Evolutionary conservation across 108 stramenopile species (phyloP), one percentile per base, ranked within the genome.

Genomic region (Nitzschia putrida): DNA sequence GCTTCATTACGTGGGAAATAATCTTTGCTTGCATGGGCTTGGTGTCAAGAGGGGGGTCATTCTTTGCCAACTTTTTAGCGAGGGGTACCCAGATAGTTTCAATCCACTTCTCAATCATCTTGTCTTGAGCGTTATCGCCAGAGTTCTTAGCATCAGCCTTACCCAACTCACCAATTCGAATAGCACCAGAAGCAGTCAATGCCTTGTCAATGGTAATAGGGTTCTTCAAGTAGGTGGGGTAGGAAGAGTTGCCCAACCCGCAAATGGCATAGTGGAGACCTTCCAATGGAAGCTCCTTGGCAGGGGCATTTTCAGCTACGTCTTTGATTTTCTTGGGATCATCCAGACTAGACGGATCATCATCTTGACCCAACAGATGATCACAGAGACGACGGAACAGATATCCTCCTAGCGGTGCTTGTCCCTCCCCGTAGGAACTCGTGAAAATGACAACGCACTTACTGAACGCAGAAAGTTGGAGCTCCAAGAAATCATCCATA

Each of bases 401-500:
- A 44, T 85, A 83, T 20, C 82, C 71, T 14, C 92, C 92, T 10
- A 93, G 41, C 11, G 92, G 92, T 8, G 92, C 92, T 66, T 90
- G 89, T 18, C 92, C 92, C 13, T 88, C 89, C 10, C 92, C 92
- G 66, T 93, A 93, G n/a, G 80, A 82, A 29, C 67, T 71, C n/a
- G 78, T 72, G 21, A 90, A 80, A 37, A 93, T 88, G 60, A 93
- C 77, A 10, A 90, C 74, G 20, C 39, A 57, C 25, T 81, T 82
- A 21, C 86, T 82, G 84, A 85, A 93, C 24, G 54, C 52, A 9
- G 80, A 77, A 22, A 71, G 63, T 39, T 85, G 57, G 37, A 87
- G n/a, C 74, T 92, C 88, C 29, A 93, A 72, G 65, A 93, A 93
- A 72, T 93, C 92, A 74, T 93, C 92, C 52, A 93, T 74, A 25